phyloP scores from a whole-genome alignment of 352 stramenopile species.

The Globisporangium emineosum region DNA sequence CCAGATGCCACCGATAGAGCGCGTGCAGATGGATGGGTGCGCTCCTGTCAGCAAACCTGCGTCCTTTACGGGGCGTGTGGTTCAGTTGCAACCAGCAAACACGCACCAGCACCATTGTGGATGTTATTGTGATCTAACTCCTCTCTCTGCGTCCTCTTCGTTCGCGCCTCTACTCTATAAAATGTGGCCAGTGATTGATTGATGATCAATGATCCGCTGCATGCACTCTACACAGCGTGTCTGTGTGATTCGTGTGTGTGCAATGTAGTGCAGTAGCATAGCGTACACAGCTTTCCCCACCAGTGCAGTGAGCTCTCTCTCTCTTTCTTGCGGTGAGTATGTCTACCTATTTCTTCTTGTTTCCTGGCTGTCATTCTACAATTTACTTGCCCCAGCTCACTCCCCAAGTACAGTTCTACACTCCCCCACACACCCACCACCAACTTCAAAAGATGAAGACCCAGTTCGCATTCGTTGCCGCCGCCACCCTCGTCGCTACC shows the following conservation, averaged over 20 bases:
- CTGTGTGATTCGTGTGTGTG: background rate
- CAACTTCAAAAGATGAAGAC: conserved; percentile 16
- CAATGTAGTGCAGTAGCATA: too few species aligned
- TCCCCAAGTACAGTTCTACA: conserved; percentile 5
- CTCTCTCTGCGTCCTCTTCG: background rate
- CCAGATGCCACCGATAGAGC: background rate
- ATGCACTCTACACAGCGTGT: background rate
- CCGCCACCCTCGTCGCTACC: conserved; percentile 3
- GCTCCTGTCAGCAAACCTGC: background rate
- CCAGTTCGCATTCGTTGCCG: conserved; percentile 7
- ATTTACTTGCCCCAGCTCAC: conserved; percentile 13
- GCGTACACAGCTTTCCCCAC: background rate
- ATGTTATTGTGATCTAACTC: background rate
- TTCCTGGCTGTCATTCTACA: conserved; percentile 13
- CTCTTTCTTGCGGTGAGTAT: background rate
- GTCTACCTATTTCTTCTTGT: background rate
- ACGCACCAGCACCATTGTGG: background rate
- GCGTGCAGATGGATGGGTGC: background rate
- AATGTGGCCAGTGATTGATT: background rate
- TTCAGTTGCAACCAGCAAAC: background rate
- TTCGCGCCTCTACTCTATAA: background rate
- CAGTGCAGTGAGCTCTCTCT: background rate
- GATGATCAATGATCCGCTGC: background rate
- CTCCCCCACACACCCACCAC: background rate
- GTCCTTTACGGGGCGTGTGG: background rate